A percentile compares a stretch with the other conserved stretches of the same genome.
Evolutionary conservation across 202 grass and related monocot genomes (phyloP).

Genomic region (Zizania palustris): DNA sequence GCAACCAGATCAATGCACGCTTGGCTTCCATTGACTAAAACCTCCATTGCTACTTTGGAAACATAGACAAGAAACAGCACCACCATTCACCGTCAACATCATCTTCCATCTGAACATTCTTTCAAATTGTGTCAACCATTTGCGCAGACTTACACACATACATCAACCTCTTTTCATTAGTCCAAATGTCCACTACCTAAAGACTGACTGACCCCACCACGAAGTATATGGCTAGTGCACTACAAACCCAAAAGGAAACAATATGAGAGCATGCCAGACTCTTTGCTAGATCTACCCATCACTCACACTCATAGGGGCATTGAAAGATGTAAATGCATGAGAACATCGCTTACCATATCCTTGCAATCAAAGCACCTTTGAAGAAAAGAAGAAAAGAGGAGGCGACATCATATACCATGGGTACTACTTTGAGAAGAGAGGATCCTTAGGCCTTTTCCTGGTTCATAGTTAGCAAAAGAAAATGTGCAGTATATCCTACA

Average conservation of each 20-base stretch:
- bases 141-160: slow-evolving; percentile 52
- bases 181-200: slow-evolving; percentile 63
- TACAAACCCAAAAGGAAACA: slow-evolving; percentile 59
- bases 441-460: slow-evolving; percentile 57
- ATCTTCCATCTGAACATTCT: slow-evolving; percentile 59
- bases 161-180: slow-evolving; percentile 66
- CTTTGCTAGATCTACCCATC: slow-evolving; percentile 44
- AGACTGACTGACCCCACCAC: slow-evolving; percentile 57
- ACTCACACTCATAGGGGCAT: slow-evolving; percentile 56
- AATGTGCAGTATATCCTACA: slow-evolving; percentile 42
- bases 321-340: slow-evolving; percentile 52
- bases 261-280: slow-evolving; percentile 45
- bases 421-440: slow-evolving; percentile 31
- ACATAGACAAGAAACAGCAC: slow-evolving; percentile 36
- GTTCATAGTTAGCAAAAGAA: slow-evolving; percentile 46
- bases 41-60: slow-evolving; percentile 36
- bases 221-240: slow-evolving; percentile 75
- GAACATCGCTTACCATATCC: slow-evolving; percentile 55
- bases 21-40: slow-evolving; percentile 40
- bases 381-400: slow-evolving; percentile 51
- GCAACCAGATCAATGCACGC: slow-evolving; percentile 49
- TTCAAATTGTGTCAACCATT: slow-evolving; percentile 66
- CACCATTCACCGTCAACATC: slow-evolving; percentile 55
- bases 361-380: slow-evolving; percentile 71
- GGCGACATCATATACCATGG: slow-evolving; percentile 60